Base-by-base conservation (phyloP, 176 grass and related monocot genomes). In the Dactylis glomerata region DNA sequence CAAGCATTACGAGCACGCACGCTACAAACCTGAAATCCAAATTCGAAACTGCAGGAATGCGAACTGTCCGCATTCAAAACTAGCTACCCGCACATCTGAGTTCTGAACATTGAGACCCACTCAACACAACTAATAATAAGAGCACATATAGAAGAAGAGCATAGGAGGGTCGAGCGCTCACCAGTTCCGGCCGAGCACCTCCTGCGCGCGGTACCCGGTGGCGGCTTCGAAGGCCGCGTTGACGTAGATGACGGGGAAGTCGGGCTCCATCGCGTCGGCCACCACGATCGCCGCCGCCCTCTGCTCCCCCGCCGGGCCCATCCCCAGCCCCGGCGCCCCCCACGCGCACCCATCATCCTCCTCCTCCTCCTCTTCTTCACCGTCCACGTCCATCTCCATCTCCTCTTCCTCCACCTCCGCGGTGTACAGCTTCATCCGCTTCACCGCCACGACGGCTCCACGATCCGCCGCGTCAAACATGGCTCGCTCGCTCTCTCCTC, bases 171-270 rank as follows among this genome's bases (percentile, higher is more conserved):
- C 22, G 6, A 67, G 41, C 27, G 33, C 82, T 86, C 28, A 98
- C 96, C 96, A 98, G 82, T 98, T 98, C 41, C 93, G 89, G n/a
- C 96, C 96, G 56, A 98, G 89, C 49, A 94, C 96, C 85, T 98
- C 96, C 58, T 98, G 77, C 50, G 96, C 96, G 75, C 91, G 91
- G 91, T 98, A 98, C 40, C 96, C 96, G 19, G 96, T 98, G 24
- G 96, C 85, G 37, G 81, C 85, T 86, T 98, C 96, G 40, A 98
- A 98, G 24, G 92, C 96, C 20, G 96, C 84, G 88, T 98, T 98
- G 83, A 98, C 96, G 86, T 98, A 98, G 73, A 98, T 98, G 62
- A 98, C 69, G 24, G 96, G 93, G 81, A 83, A 95, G 68, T 98
- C 96, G 0, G 83, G 80, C 47, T 98, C 93, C 41, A 89, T 42